A percentile compares a stretch with the other conserved stretches of the same genome.
phyloP scores from a whole-genome alignment of 768 basidiomycete species.

The Dacryopinax spathularia region DNA sequence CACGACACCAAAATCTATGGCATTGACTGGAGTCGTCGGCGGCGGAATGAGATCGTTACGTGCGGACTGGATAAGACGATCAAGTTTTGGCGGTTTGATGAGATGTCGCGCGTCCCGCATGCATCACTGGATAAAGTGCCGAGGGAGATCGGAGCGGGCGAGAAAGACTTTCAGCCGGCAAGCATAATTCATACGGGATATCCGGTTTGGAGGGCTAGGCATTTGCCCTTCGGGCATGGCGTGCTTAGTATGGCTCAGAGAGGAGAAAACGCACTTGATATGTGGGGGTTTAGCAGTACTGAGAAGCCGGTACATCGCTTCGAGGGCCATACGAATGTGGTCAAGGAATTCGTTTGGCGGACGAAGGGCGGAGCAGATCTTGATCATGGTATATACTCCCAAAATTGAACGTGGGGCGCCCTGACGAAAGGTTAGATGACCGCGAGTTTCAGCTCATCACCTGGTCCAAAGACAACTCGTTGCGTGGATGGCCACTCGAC shows the following conservation, averaged over 20 bases:
- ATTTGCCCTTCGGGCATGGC: constrained; percentile 84
- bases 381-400: constrained; percentile 37
- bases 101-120: neutral
- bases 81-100: constrained; percentile 51
- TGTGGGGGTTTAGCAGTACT: constrained; percentile 45
- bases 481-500: constrained; percentile 83
- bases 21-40: constrained; percentile 82
- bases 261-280: constrained; percentile 67
- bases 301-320: constrained; percentile 54
- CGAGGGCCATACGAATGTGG: constrained; percentile 81
- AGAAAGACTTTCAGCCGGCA: constrained; percentile 27
- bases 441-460: constrained; percentile 50
- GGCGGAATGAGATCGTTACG: constrained; percentile 69
- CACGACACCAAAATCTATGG: constrained; percentile 93
- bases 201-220: constrained; percentile 88
- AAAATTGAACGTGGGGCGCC: no score
- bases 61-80: constrained; percentile 91
- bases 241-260: constrained; percentile 79
- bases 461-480: constrained; percentile 80
- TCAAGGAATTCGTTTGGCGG: constrained; percentile 97
- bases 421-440: constrained; percentile 27
- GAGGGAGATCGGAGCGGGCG: neutral
- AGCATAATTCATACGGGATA: constrained; percentile 56
- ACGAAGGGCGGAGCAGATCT: constrained; percentile 37
- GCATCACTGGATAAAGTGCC: neutral